Base-by-base conservation (phyloP, 2,329 filamentous ascomycete species). In the Juglanconis oblonga region DNA sequence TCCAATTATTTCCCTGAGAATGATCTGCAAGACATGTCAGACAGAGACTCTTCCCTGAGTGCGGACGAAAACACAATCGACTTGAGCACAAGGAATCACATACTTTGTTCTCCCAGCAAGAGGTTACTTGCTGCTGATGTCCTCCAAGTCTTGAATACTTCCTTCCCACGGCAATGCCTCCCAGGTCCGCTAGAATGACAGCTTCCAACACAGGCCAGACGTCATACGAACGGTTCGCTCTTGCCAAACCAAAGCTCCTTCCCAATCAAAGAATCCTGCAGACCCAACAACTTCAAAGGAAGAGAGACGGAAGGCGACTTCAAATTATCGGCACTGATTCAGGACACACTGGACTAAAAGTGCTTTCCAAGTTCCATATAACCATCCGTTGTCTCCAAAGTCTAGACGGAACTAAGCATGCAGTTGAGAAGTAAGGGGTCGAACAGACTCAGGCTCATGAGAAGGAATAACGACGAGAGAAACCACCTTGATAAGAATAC, bases 401-500 rank as follows among this genome's bases (percentile, higher is more conserved):
- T 10, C 35, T 44, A 32, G 5, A 5, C 9, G n/a, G 17, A 47
- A 24, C 5, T 47, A 47, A 52, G 14, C 3, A 52, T 42, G 36
- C n/a, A 29, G 31, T 36, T 17, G 11, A 55, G 32, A 10, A 13
- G n/a, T 13, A 38, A 14, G 53, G 33, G 24, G 14, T 8, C 44
- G 24, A 24, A 24, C 24, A 24, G 24, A 24, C 24, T 24, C 24
- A 24, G 24, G 24, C 2, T 24, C 17, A 13, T 51, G 4, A 14
- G 31, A 32, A 36, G 11, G 32, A 33, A 57, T 33, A 45, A 44
- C 11, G 33, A 45, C 11, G 31, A 38, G 35, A n/a, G 44, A 40
- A n/a, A 10, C 29, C 31, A 36, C 33, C 10, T 40, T 14, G 35
- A 54, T 60, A 58, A 63, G 6, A 49, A 60, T 61, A 58, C 44